Evolutionary conservation across 352 stramenopile species (phyloP).

Genomic region (Phytophthora cajani): DNA sequence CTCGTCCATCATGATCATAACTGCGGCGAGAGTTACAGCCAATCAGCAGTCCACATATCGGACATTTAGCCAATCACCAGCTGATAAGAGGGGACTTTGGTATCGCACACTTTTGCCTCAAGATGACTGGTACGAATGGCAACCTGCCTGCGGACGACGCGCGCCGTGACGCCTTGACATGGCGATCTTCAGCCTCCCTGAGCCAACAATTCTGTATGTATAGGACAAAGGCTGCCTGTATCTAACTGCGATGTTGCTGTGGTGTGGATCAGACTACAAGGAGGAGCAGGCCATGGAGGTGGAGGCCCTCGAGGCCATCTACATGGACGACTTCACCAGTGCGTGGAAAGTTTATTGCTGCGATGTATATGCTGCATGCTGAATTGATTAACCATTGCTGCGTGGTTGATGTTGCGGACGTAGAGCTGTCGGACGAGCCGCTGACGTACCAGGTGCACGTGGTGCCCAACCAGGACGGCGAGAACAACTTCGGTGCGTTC

Average conservation of each 20-base stretch:
- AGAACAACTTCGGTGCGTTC: constrained; percentile 78
- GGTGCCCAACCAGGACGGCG: constrained; percentile 84
- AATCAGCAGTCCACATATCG: constrained; percentile 22
- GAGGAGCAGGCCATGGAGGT: constrained; percentile 91
- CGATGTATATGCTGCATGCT: background rate
- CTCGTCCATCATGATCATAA: constrained; percentile 52
- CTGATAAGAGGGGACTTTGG: constrained; percentile 22
- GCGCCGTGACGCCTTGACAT: background rate
- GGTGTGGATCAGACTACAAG: constrained; percentile 71
- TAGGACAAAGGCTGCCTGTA: background rate
- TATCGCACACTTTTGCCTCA: constrained; percentile 22
- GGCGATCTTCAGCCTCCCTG: background rate
- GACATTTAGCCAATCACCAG: constrained; percentile 44
- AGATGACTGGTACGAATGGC: constrained; percentile 72
- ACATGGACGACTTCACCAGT: constrained; percentile 92
- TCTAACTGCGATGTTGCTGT: constrained; percentile 1
- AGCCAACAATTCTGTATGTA: constrained; percentile 5
- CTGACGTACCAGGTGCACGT: constrained; percentile 80
- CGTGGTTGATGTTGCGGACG: constrained; percentile 4
- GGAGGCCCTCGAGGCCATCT: constrained; percentile 89
- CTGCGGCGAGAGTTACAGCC: constrained; percentile 20
- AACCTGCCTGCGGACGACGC: constrained; percentile 6
- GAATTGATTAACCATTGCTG: background rate
- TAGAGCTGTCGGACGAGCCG: constrained; percentile 82
- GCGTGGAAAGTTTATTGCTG: constrained; percentile 25